Percentiles rank a stretch among this genome's conserved stretches.
Evolutionary conservation across 108 stramenopile species (phyloP).

Genomic region (Nannochloropsis oceanica): DNA sequence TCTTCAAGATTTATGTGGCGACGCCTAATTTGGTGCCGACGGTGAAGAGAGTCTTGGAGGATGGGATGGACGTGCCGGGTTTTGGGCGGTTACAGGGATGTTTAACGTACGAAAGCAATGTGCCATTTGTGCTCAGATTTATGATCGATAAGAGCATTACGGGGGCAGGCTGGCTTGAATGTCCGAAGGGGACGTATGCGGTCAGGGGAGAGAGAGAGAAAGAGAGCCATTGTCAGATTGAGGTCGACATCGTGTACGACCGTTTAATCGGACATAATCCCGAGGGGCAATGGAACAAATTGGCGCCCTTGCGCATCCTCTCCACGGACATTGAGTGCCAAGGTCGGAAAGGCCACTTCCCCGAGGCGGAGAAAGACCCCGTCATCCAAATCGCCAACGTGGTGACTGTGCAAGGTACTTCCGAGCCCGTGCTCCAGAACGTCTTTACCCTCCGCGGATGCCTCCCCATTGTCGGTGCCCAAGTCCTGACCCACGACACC

Average conservation of each 20-base stretch:
- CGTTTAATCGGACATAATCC: conserved; percentile 66
- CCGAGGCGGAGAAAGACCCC: conserved; percentile 90
- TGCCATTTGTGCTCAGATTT: conserved; percentile 91
- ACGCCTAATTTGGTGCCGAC: conserved; percentile 81
- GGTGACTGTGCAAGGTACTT: conserved; percentile 69
- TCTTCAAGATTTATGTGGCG: conserved; percentile 67
- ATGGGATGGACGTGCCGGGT: conserved; percentile 69
- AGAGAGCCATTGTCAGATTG: conserved; percentile 60
- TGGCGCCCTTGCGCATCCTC: conserved; percentile 89
- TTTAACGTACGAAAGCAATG: conserved; percentile 87
- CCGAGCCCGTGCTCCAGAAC: conserved; percentile 63
- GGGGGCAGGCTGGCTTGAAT: conserved; percentile 85
- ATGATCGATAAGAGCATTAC: conserved; percentile 89
- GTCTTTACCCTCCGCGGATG: conserved; percentile 94
- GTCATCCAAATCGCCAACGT: conserved; percentile 99
- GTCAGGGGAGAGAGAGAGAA: conserved; percentile 40
- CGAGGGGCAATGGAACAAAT: conserved; percentile 85
- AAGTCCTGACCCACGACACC: conserved; percentile 77
- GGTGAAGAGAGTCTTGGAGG: conserved; percentile 72
- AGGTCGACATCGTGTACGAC: conserved; percentile 75
- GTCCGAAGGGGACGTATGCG: conserved; percentile 65
- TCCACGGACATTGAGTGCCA: conserved; percentile 97
- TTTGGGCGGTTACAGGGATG: conserved; percentile 29
- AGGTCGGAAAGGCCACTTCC: conserved; percentile 68
- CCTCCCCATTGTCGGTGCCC: conserved; percentile 90